Evolutionary conservation across 129 eudicot genomes (phyloP), one percentile per base, ranked within the genome.

Genomic region (Smallanthus sonchifolius): DNA sequence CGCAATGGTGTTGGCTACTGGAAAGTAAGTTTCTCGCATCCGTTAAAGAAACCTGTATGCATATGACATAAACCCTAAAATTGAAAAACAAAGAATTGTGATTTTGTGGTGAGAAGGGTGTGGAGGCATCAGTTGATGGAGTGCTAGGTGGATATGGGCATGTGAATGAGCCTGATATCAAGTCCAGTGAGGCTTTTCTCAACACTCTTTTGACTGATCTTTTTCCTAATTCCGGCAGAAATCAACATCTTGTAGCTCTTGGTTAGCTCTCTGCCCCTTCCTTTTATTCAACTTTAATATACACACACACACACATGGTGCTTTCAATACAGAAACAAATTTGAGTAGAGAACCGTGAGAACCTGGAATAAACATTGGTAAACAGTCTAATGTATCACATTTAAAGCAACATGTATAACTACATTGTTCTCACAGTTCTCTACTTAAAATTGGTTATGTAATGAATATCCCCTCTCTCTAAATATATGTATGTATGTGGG

Each of bases 141-240:
- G 97, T 94, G 24, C 70, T 94, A 73, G 98, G 98, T 56, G 98
- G 98, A 67, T 90, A 88, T 78, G 98, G 86, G 11, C 87, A 83
- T 81, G 97, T 94, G 62, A 94, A 85, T 77, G 88, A 86, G 43
- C 87, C 96, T 76, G 98, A 94, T 86, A 79, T 94, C 44, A 80
- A 80, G 74, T 73, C 71, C 37, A 94, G 98, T 52, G 97, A 94
- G 59, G 89, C 76, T 40, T 94, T 94, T 81, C 82, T 94, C 24
- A 75, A 86, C 45, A 40, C 89, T 8, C 80, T 94, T 75, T 82
- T 94, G 67, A 56, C 87, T 49, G 89, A 83, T 19, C 66, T 73
- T 20, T 73, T 86, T 67, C 84, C 86, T 68, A 85, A 80, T 78
- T 80, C 84, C 49, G 91, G 82, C 11, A 82, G 69, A 67, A 82